Conservation (phyloP, 306 rosid species). For the Herpetospermum pedunculosum region DNA sequence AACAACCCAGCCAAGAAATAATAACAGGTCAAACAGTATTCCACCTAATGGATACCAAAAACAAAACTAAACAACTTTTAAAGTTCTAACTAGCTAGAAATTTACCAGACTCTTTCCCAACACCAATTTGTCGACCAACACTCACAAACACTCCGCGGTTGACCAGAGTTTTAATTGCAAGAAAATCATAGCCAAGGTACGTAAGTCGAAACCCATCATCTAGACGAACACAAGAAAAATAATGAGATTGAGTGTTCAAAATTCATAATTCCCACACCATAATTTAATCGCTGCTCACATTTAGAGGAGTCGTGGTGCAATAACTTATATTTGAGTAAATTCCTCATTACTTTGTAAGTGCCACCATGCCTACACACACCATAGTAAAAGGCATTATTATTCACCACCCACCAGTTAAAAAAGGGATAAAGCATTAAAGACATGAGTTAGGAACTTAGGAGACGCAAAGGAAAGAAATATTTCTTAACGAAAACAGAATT, state of each 20-base stretch:
- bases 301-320: conserved; percentile 87
- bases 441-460: too few species aligned
- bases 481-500: background rate
- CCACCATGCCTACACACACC: conserved; percentile 67
- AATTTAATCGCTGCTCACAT: conserved; percentile 32
- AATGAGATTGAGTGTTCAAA: background rate
- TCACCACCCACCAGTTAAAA: background rate
- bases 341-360: conserved; percentile 73
- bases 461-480: background rate
- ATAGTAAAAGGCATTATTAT: background rate
- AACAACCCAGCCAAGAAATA: background rate
- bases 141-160: conserved; percentile 70
- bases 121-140: conserved; percentile 96
- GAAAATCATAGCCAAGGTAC: conserved; percentile 94
- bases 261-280: background rate
- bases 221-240: conserved; percentile 20
- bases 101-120: conserved; percentile 91
- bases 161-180: conserved; percentile 83
- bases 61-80: background rate
- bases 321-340: conserved; percentile 74
- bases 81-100: background rate
- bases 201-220: conserved; percentile 96
- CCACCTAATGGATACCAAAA: background rate
- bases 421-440: background rate
- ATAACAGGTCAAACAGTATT: background rate